Conservation (phyloP, 1,139 yeast species). For the Ashbya aceris region DNA sequence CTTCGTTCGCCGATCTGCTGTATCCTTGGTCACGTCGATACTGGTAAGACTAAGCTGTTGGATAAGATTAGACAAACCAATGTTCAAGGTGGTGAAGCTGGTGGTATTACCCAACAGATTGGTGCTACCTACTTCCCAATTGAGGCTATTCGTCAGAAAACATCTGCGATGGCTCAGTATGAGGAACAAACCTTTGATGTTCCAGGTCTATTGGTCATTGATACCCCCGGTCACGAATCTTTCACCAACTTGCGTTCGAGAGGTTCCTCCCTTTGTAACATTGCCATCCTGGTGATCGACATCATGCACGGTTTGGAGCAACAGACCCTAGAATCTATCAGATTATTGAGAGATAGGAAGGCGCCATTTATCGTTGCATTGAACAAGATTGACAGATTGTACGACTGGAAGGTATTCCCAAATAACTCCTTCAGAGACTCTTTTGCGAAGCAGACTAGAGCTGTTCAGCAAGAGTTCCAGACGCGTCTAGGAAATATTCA, state of each 20-base stretch:
- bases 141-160: conserved; percentile 82
- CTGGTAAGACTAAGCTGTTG: conserved; percentile 94
- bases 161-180: conserved; percentile 79
- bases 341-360: conserved; percentile 87
- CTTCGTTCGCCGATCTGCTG: conserved; percentile 98
- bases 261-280: conserved; percentile 98
- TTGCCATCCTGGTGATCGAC: conserved; percentile 95
- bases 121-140: conserved; percentile 99
- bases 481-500: conserved; percentile 79
- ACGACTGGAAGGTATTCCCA: conserved; percentile 86
- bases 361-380: conserved; percentile 96
- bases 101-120: conserved; percentile 99
- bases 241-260: conserved; percentile 95
- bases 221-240: conserved; percentile 99
- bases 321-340: conserved; percentile 90
- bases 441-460: conserved; percentile 63
- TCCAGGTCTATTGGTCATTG: conserved; percentile 93
- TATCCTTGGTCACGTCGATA: conserved; percentile 98
- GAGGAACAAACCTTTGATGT: conserved; percentile 86
- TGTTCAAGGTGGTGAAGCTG: conserved; percentile 99
- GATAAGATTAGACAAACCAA: conserved; percentile 97
- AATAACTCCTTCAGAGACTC: conserved; percentile 96
- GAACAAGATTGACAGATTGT: conserved; percentile 93
- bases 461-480: conserved; percentile 89
- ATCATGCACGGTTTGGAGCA: conserved; percentile 99